phyloP scores from a whole-genome alignment of 176 grass and related monocot species.

The Paspalum notatum region DNA sequence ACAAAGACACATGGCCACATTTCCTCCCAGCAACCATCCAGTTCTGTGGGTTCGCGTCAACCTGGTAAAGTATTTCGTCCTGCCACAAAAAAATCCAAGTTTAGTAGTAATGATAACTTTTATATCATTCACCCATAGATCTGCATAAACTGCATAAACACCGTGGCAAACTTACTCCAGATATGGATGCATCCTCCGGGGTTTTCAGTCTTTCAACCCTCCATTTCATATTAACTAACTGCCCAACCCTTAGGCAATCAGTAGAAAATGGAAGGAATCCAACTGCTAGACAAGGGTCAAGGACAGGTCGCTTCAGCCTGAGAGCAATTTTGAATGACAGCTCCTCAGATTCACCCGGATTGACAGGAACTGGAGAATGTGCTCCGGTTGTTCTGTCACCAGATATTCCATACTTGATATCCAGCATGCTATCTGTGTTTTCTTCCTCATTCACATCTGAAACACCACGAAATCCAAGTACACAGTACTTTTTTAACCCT shows the following conservation, averaged over 20 bases:
- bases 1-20: slow-evolving; percentile 68
- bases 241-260: slow-evolving; percentile 84
- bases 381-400: slow-evolving; percentile 85
- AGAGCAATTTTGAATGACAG: slow-evolving; percentile 73
- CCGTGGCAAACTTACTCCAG: slow-evolving; percentile 53
- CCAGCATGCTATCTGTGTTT: slow-evolving; percentile 72
- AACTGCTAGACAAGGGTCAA: slow-evolving; percentile 92
- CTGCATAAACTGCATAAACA: not conserved
- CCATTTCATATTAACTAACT: slow-evolving; percentile 95
- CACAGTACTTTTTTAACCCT: not conserved
- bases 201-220: slow-evolving; percentile 91
- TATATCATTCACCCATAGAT: not conserved
- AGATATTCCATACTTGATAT: slow-evolving; percentile 81
- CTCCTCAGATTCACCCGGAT: slow-evolving; percentile 50
- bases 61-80: slow-evolving; percentile 87
- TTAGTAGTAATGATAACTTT: slow-evolving; percentile 3
- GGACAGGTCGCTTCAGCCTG: slow-evolving; percentile 81
- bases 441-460: slow-evolving; percentile 58
- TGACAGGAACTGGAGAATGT: slow-evolving; percentile 68
- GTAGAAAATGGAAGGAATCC: slow-evolving; percentile 97
- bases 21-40: slow-evolving; percentile 99
- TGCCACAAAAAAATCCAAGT: slow-evolving; percentile 42
- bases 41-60: slow-evolving; percentile 84
- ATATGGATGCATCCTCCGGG: slow-evolving; percentile 50
- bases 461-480: slow-evolving; percentile 39